These are phyloP conservation scores for Chimonanthus praecox DNA, from an alignment of 164 flowering plant species.

Conservation along the genomic window DNA sequence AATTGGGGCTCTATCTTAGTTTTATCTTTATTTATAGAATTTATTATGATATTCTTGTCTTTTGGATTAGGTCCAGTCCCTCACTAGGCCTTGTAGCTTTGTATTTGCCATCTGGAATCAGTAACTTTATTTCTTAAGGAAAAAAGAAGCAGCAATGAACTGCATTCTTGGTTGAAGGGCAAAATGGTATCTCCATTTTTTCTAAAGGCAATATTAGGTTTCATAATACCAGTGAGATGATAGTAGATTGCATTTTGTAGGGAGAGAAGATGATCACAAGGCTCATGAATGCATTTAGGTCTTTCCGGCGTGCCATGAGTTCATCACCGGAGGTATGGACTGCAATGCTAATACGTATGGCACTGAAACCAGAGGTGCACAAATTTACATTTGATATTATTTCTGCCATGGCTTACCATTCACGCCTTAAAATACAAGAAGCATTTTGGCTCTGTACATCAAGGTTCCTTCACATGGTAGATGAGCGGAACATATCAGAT, in stretches of 20 bases:
- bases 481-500: conserved; percentile 3
- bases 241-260: conserved; percentile 27
- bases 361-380: conserved; percentile 58
- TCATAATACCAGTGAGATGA: background rate
- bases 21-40: too few relatives aligned
- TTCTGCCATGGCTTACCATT: conserved; percentile 45
- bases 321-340: conserved; percentile 77
- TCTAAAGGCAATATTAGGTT: background rate
- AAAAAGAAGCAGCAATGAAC: background rate
- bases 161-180: background rate
- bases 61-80: background rate
- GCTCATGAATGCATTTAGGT: conserved; percentile 48
- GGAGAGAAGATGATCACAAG: conserved; percentile 37
- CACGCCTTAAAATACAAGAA: conserved; percentile 41
- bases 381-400: conserved; percentile 43
- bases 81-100: background rate
- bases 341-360: conserved; percentile 64
- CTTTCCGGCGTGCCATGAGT: conserved; percentile 45
- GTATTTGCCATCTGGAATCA: background rate
- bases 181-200: background rate
- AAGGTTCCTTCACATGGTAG: conserved; percentile 46
- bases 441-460: conserved; percentile 65
- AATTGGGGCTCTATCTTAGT: too few relatives aligned
- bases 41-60: too few relatives aligned
- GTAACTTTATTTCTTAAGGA: background rate